Conservation (phyloP, 78 protist species). For the Mastigamoeba balamuthi region DNA sequence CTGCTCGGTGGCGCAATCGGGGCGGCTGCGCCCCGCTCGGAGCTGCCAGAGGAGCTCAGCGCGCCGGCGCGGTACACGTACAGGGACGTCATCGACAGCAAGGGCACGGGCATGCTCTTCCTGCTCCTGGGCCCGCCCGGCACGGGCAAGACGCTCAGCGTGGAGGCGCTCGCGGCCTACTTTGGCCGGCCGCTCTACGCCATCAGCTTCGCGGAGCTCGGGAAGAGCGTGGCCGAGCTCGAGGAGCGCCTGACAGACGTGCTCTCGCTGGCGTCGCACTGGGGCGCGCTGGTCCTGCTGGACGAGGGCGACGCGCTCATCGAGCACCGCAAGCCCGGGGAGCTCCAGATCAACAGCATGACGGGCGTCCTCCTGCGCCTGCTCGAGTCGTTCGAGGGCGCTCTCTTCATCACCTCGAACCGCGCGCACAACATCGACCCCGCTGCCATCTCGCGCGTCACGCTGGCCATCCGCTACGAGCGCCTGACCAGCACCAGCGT, state of each 20-base stretch:
- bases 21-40: not conserved
- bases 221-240: slow-evolving; percentile 12
- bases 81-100: slow-evolving; percentile 13
- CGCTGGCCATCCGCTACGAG: slow-evolving; percentile 36
- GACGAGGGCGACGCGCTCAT: slow-evolving; percentile 40
- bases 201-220: slow-evolving; percentile 26
- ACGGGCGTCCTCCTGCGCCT: slow-evolving; percentile 22
- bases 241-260: slow-evolving; percentile 11
- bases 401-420: slow-evolving; percentile 35
- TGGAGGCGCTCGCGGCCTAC: slow-evolving; percentile 16
- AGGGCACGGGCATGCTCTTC: slow-evolving; percentile 28
- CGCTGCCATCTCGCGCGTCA: slow-evolving; percentile 25
- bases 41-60: not conserved
- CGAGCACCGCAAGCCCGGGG: slow-evolving; percentile 11
- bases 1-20: not conserved
- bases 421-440: slow-evolving; percentile 25
- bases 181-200: slow-evolving; percentile 23
- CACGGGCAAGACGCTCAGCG: slow-evolving; percentile 24
- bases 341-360: slow-evolving; percentile 14
- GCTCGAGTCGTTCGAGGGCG: slow-evolving; percentile 18
- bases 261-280: slow-evolving; percentile 9
- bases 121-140: not conserved
- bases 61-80: not conserved
- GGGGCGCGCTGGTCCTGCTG: slow-evolving; percentile 36
- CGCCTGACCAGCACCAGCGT: not conserved